Evolutionary conservation across 371 early-diverging fungal genomes (phyloP), one percentile per base, ranked within the genome.

Genomic region (Vittaforma corneae): DNA sequence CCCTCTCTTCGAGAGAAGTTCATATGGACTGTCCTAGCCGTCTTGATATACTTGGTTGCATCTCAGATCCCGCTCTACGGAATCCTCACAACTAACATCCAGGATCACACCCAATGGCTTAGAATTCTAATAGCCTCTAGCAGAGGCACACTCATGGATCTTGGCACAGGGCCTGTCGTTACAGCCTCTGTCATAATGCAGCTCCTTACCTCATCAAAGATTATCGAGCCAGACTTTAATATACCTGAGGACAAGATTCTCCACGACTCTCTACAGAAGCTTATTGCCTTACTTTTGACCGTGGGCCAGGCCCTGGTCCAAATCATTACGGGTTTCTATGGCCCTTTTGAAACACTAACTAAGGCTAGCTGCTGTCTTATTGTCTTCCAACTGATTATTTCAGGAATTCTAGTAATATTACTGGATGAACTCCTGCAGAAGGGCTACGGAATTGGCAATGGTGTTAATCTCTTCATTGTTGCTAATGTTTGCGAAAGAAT

Each of bases 391-490:
- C 81, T 98, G 55, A 87, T 91, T 63, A 84, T 94, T 71, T 91
- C 97, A 42, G 95, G 96, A 53, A 76, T 93, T 38, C 88, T 98
- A 67, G 90, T 91, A 65, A 89, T 97, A 80, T 82, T 97, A 18
- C 83, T 97, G 68, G 99, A 98, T 80, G 99, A 98, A 83, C 84
- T 98, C 69, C 84, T 98, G 65, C 96, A 96, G 82, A 98, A 98
- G 84, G 98, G 98, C n/a, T 97, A 98, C 74, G 97, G 98, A 71
- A 83, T 97, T 59, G 99, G 99, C 30, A 94, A 97, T 33, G 99
- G 99, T 69, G 93, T 97, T 74, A 92, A 92, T 68, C 83, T 98
- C 70, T 98, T 98, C 77, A 93, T 97, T 81, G 97, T 97, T 56
- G 90, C 96, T 70, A 96, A 94, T 81, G 90, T 96, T 70, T 95